These are phyloP conservation scores for Ilex paraguariensis DNA, from an alignment of 305 asterid genomes.

Conservation along the genomic window DNA sequence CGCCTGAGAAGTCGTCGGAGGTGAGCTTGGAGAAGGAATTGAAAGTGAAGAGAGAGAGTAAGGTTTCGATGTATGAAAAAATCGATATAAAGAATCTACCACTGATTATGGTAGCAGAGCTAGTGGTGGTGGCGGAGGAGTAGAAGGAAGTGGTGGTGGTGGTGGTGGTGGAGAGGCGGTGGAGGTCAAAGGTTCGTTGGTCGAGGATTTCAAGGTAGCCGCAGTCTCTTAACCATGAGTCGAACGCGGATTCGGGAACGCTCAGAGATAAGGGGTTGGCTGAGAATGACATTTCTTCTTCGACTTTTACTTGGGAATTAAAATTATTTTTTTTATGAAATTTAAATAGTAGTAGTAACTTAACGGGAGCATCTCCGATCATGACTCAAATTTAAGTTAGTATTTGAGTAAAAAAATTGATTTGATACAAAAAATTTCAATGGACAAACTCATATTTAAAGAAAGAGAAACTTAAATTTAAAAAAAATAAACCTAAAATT, in stretches of 20 bases:
- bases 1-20: constrained; percentile 59
- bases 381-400: too few relatives aligned
- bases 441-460: too few relatives aligned
- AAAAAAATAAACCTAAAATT: too few relatives aligned
- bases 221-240: constrained; percentile 91
- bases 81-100: constrained; percentile 33
- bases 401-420: too few relatives aligned
- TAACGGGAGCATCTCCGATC: too few relatives aligned
- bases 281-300: constrained; percentile 49
- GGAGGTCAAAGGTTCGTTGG: constrained; percentile 86
- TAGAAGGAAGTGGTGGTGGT: constrained; percentile 14
- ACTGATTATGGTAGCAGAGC: constrained; percentile 15
- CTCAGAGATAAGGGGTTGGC: constrained; percentile 87
- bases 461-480: too few relatives aligned
- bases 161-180: constrained; percentile 56
- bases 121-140: constrained; percentile 12
- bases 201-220: constrained; percentile 89
- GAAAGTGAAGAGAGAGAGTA: constrained; percentile 67
- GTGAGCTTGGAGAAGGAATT: constrained; percentile 80
- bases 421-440: too few relatives aligned
- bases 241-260: constrained; percentile 85
- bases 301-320: background rate
- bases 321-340: too few relatives aligned
- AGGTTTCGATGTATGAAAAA: constrained; percentile 45
- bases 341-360: too few relatives aligned